Conservation (phyloP, 1,139 yeast genomes). For the Komagataea norvegica region DNA sequence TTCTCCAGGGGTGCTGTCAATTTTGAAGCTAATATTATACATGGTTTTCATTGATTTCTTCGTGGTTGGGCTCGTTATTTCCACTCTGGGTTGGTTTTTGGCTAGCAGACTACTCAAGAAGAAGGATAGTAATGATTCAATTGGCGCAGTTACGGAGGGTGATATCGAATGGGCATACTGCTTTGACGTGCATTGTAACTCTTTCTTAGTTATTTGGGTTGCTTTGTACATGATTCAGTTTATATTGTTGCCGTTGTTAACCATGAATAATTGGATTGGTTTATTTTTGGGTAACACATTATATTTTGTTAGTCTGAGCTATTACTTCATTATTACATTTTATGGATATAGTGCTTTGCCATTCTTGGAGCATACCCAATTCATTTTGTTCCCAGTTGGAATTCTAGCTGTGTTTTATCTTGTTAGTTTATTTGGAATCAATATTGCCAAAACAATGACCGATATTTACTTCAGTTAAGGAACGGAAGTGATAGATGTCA, state of each 20-base stretch:
- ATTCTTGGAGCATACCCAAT: conserved; percentile 60
- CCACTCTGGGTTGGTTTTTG: conserved; percentile 70
- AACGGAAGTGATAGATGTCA: not conserved
- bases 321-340: conserved; percentile 75
- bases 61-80: conserved; percentile 60
- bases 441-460: conserved; percentile 67
- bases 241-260: conserved; percentile 64
- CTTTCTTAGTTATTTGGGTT: conserved; percentile 79
- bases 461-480: conserved; percentile 50
- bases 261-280: conserved; percentile 59
- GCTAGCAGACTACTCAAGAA: conserved; percentile 58
- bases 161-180: conserved; percentile 91
- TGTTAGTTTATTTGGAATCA: conserved; percentile 58
- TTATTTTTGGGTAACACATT: conserved; percentile 72
- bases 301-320: conserved; percentile 66
- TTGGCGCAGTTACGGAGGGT: conserved; percentile 42
- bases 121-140: conserved; percentile 29
- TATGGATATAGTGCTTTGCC: conserved; percentile 87
- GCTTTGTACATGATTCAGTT: conserved; percentile 73
- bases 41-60: conserved; percentile 86
- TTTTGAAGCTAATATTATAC: conserved; percentile 60
- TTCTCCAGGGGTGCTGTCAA: conserved; percentile 56
- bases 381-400: conserved; percentile 53
- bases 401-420: conserved; percentile 53
- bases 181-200: conserved; percentile 88